Conservation (phyloP, 1,284 basidiomycete species). For the Leccinum variabile region DNA sequence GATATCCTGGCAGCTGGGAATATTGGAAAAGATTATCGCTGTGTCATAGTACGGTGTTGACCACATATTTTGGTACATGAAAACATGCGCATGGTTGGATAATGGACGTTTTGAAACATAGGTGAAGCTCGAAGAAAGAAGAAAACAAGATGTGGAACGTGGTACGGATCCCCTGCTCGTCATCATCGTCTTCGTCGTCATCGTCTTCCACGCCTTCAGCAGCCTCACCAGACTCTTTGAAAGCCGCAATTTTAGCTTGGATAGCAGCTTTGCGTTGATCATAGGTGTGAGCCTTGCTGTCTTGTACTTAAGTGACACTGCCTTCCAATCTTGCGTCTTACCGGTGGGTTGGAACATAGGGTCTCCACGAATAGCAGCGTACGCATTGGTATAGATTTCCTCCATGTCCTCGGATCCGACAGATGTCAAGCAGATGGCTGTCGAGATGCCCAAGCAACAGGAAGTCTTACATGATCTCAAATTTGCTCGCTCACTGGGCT, state of each 20-base stretch:
- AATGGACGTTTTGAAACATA: constrained; percentile 15
- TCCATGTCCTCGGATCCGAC: constrained; percentile 79
- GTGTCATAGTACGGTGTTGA: constrained; percentile 21
- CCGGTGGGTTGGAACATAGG: constrained; percentile 90
- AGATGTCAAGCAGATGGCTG: no score
- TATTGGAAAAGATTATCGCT: constrained; percentile 41
- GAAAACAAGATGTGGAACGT: neutral
- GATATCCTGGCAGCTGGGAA: constrained; percentile 50
- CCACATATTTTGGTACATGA: constrained; percentile 17
- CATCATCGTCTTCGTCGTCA: constrained; percentile 54
- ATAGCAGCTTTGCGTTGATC: constrained; percentile 80
- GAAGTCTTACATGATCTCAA: no score
- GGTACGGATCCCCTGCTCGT: constrained; percentile 47
- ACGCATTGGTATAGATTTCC: constrained; percentile 90
- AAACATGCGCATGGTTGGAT: constrained; percentile 18
- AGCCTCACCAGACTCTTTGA: constrained; percentile 63
- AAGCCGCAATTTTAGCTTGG: constrained; percentile 81
- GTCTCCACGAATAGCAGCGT: constrained; percentile 94
- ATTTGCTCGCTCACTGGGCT: no score
- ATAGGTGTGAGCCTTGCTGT: constrained; percentile 65
- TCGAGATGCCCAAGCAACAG: no score
- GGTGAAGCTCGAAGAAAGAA: neutral
- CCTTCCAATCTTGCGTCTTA: constrained; percentile 92
- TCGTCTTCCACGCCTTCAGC: constrained; percentile 49
- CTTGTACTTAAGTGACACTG: constrained; percentile 80